phyloP scores from a whole-genome alignment of 257 asterid species.

The Solanum rostratum region DNA sequence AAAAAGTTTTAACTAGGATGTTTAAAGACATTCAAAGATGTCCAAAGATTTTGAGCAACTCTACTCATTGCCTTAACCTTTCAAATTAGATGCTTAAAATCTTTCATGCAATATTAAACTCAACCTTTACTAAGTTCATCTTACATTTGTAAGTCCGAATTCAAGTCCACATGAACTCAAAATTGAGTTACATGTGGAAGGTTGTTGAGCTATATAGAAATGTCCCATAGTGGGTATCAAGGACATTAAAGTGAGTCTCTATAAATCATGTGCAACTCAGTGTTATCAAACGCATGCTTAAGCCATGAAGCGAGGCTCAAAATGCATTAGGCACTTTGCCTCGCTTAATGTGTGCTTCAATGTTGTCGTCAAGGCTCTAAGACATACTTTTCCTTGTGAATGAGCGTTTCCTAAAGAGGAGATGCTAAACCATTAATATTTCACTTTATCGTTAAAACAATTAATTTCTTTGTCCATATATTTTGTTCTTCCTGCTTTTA shows the following conservation, averaged over 20 bases:
- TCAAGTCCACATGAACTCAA: neutral
- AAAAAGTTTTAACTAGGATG: neutral
- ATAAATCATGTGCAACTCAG: neutral
- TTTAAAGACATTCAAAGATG: neutral
- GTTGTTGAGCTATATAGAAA: neutral
- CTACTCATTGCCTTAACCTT: neutral
- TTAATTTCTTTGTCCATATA: too few relatives aligned
- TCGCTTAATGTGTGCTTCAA: too few relatives aligned
- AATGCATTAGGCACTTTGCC: too few relatives aligned
- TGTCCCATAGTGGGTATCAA: neutral
- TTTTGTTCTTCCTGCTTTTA: too few relatives aligned
- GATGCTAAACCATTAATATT: too few relatives aligned
- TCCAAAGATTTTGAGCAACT: neutral
- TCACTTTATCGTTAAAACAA: too few relatives aligned
- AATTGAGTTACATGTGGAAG: neutral
- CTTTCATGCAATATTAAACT: neutral
- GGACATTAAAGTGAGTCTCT: neutral
- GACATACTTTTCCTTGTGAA: too few relatives aligned
- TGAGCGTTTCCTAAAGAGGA: too few relatives aligned
- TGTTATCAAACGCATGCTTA: too few relatives aligned
- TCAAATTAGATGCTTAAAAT: neutral
- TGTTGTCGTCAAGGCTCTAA: too few relatives aligned
- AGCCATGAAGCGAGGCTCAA: too few relatives aligned
- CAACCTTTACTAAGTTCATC: neutral
- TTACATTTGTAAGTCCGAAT: neutral